Conservation (phyloP, 768 basidiomycete species). For the Boletellus sp. region DNA sequence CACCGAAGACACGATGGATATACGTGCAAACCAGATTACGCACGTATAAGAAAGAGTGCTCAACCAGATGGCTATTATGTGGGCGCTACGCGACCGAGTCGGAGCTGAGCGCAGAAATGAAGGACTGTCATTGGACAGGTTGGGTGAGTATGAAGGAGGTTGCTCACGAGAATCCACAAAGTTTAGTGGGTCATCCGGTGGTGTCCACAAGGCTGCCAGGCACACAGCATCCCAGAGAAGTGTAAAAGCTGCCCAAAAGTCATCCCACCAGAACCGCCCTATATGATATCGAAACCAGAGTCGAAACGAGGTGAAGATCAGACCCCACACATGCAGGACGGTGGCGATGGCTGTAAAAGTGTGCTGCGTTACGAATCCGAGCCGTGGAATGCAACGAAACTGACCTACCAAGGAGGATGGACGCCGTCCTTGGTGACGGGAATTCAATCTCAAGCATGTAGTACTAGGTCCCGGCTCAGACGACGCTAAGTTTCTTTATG, state of each 20-base stretch:
- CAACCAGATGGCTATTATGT: slow-evolving; percentile 21
- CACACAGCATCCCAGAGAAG: slow-evolving; percentile 9
- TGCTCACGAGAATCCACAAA: slow-evolving; percentile 11
- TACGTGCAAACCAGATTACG: slow-evolving; percentile 25
- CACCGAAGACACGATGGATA: slow-evolving; percentile 25
- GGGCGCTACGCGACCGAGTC: slow-evolving; percentile 13
- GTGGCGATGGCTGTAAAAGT: slow-evolving; percentile 11
- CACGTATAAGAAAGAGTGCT: slow-evolving; percentile 20
- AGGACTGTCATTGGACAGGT: neutral
- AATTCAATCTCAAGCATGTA: neutral
- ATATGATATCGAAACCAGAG: slow-evolving; percentile 24
- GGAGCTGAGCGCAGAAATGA: slow-evolving; percentile 25
- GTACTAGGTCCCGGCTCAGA: neutral
- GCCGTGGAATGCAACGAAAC: neutral
- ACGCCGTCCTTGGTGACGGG: slow-evolving; percentile 11
- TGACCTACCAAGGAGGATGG: slow-evolving; percentile 16
- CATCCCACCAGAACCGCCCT: slow-evolving; percentile 28
- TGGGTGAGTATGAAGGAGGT: neutral
- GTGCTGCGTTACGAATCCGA: neutral
- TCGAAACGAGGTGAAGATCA: slow-evolving; percentile 24
- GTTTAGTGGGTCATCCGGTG: slow-evolving; percentile 25
- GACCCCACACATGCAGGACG: slow-evolving; percentile 18
- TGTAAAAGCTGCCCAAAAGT: slow-evolving; percentile 22
- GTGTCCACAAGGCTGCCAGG: slow-evolving; percentile 16
- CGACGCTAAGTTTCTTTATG: neutral